Conservation (phyloP, 441 rosid genomes). For the Flueggea neowawraea region DNA sequence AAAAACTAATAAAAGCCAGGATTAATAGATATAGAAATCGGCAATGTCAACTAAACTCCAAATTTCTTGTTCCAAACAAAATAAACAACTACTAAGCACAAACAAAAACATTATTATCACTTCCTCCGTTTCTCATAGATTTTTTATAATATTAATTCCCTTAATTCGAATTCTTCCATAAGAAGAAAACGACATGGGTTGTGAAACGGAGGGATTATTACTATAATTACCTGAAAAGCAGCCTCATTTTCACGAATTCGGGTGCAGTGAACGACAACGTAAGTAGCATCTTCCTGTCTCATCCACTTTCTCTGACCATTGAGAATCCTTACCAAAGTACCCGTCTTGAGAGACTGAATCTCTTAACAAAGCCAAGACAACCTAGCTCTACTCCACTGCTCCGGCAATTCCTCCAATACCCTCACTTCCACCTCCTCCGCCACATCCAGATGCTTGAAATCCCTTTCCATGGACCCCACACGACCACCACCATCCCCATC, state of each 20-base stretch:
- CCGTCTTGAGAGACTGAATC: slow-evolving; percentile 65
- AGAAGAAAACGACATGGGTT: too few relatives aligned
- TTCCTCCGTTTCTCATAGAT: too few relatives aligned
- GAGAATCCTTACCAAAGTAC: slow-evolving; percentile 61
- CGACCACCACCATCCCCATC: slow-evolving; percentile 15
- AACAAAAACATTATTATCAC: too few relatives aligned
- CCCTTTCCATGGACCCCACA: slow-evolving; percentile 24
- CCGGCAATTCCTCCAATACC: slow-evolving; percentile 75
- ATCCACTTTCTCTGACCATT: slow-evolving; percentile 90
- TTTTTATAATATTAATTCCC: too few relatives aligned
- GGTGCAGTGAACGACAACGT: slow-evolving; percentile 63
- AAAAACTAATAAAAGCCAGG: too few relatives aligned
- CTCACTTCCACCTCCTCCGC: slow-evolving; percentile 52
- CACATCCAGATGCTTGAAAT: slow-evolving; percentile 32
- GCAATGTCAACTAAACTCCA: too few relatives aligned
- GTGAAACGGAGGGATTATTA: too few relatives aligned
- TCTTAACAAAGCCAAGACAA: slow-evolving; percentile 93
- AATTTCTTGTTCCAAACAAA: too few relatives aligned
- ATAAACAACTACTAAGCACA: too few relatives aligned
- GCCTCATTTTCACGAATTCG: slow-evolving; percentile 83
- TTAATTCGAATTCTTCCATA: too few relatives aligned
- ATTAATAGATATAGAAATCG: too few relatives aligned
- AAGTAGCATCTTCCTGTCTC: slow-evolving; percentile 81
- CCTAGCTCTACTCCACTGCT: slow-evolving; percentile 84
- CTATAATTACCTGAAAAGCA: slow-evolving; percentile 51